Percentiles rank a stretch among this genome's conserved stretches.
Evolutionary conservation across 345 rosid species (phyloP).

Genomic region (Pelargonium nanum): DNA sequence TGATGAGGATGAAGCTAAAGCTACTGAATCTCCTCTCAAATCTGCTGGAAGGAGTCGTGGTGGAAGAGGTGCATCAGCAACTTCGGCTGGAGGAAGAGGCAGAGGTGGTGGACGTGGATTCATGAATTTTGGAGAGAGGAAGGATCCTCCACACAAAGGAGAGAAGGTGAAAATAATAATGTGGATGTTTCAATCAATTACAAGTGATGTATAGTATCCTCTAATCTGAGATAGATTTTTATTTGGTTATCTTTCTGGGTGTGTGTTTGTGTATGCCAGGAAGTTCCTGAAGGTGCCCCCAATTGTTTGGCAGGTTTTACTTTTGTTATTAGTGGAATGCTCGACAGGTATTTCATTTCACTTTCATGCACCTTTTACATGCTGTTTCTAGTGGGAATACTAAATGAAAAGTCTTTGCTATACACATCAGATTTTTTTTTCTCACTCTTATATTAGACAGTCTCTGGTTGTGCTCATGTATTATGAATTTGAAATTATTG

Average conservation of each 20-base stretch:
- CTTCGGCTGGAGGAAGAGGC: slow-evolving; percentile 70
- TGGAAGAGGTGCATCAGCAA: slow-evolving; percentile 56
- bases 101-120: slow-evolving; percentile 77
- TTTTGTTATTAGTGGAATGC: slow-evolving; percentile 97
- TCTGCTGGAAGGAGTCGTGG: slow-evolving; percentile 76
- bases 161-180: slow-evolving; percentile 54
- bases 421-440: neutral
- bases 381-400: neutral
- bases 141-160: slow-evolving; percentile 99
- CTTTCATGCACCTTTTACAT: slow-evolving; percentile 1
- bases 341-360: slow-evolving; percentile 63
- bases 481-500: neutral
- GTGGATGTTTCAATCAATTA: neutral
- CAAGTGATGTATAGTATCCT: neutral
- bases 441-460: neutral
- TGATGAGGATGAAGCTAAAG: slow-evolving; percentile 53
- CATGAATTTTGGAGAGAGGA: slow-evolving; percentile 90
- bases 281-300: slow-evolving; percentile 91
- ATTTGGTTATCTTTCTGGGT: slow-evolving; percentile 11
- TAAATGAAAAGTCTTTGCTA: neutral
- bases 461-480: neutral
- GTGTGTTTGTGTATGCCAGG: slow-evolving; percentile 41
- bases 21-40: slow-evolving; percentile 45
- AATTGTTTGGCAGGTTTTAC: slow-evolving; percentile 81
- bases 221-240: neutral